phyloP scores from a whole-genome alignment of 176 grass and related monocot genomes.

The Luzula sylvatica region DNA sequence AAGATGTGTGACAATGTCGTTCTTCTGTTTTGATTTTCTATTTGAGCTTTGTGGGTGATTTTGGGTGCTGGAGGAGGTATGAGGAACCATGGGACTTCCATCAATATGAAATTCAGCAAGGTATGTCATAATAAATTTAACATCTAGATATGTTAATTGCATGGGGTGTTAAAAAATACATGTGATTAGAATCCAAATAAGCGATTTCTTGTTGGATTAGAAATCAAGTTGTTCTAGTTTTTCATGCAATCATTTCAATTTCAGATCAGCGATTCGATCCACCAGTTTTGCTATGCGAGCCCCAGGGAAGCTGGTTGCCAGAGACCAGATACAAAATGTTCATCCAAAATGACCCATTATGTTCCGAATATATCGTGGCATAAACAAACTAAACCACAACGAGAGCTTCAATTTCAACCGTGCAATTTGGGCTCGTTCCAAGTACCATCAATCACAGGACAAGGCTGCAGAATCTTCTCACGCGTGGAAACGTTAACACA shows the following conservation, averaged over 20 bases:
- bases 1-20: no score
- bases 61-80: no score
- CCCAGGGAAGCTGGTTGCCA: background rate
- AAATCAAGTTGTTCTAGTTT: background rate
- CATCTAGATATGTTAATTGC: no score
- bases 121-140: no score
- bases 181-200: constrained; percentile 6
- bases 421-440: constrained; percentile 55
- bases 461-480: constrained; percentile 34
- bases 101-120: no score
- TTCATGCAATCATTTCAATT: background rate
- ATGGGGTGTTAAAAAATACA: background rate
- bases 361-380: constrained; percentile 37
- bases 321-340: constrained; percentile 26
- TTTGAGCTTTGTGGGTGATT: no score
- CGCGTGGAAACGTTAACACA: constrained; percentile 49
- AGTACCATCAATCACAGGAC: constrained; percentile 43
- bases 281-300: background rate
- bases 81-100: background rate
- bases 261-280: background rate
- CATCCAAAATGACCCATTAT: constrained; percentile 44
- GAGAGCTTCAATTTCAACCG: constrained; percentile 55
- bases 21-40: no score
- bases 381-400: constrained; percentile 59
- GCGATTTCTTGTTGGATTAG: background rate